These are phyloP conservation scores for Suillus hirtellus DNA, from an alignment of 768 basidiomycete species.

Conservation along the genomic window DNA sequence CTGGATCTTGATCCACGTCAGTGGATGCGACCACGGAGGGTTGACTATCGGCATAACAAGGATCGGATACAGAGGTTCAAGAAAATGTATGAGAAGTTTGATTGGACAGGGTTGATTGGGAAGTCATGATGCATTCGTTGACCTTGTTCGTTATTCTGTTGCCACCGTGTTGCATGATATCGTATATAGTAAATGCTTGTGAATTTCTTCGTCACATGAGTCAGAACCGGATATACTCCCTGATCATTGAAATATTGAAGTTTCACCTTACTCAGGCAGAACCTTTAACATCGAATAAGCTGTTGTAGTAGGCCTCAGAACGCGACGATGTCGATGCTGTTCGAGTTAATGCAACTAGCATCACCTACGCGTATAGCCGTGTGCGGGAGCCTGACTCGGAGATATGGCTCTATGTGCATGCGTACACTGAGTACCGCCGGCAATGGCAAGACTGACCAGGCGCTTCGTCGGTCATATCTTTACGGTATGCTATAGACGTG, in stretches of 20 bases:
- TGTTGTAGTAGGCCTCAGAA: not conserved
- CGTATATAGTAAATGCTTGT: no score
- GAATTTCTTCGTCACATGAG: no score
- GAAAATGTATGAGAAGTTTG: conserved; percentile 73
- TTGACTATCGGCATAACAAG: conserved; percentile 71
- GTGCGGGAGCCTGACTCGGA: not conserved
- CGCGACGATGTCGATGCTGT: not conserved
- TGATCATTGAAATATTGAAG: no score
- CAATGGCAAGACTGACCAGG: not conserved
- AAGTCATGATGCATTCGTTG: conserved; percentile 18
- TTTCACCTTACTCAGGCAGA: no score
- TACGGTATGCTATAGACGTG: not conserved
- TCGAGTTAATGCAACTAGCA: not conserved
- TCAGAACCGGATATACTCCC: no score
- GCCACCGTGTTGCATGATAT: not conserved
- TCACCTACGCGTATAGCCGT: not conserved
- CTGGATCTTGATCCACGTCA: conserved; percentile 82
- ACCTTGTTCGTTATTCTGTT: not conserved
- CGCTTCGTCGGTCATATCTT: conserved; percentile 7
- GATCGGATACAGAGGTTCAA: conserved; percentile 71
- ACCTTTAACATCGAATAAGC: not conserved
- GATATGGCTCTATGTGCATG: not conserved
- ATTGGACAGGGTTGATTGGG: conserved; percentile 80
- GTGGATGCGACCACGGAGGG: conserved; percentile 79
- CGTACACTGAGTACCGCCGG: conserved; percentile 1